Percentiles rank a stretch among this genome's conserved stretches.
phyloP scores from a whole-genome alignment of 179 eudicot species.

The Actinidia arguta region DNA sequence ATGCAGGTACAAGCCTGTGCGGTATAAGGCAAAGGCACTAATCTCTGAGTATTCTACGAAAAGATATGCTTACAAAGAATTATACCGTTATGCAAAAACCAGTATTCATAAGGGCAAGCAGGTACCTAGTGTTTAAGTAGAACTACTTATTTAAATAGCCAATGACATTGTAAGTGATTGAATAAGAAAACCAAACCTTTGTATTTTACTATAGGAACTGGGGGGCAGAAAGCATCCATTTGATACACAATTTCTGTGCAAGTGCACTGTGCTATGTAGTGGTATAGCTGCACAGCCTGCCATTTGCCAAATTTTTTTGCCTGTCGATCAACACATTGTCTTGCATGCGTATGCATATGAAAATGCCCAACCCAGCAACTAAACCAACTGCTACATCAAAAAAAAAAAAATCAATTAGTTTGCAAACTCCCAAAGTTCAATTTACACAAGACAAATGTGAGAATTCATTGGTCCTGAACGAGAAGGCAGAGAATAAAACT shows the following conservation, averaged over 20 bases:
- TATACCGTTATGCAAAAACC: neutral
- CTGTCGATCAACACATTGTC: conserved; percentile 38
- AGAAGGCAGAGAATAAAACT: neutral
- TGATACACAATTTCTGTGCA: conserved; percentile 29
- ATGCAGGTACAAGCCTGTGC: too few relatives aligned
- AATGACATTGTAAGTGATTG: neutral
- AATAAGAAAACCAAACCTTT: conserved; percentile 33
- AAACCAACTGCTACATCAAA: conserved; percentile 15
- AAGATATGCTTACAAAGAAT: neutral
- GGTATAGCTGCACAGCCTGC: conserved; percentile 51
- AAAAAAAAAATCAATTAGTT: conserved; percentile 7
- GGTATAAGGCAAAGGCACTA: too few relatives aligned
- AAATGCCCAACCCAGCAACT: neutral
- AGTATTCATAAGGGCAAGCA: neutral
- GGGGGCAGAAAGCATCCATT: conserved; percentile 32
- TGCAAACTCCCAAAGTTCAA: neutral
- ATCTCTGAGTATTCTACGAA: neutral
- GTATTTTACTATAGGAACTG: conserved; percentile 22
- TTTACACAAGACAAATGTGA: neutral
- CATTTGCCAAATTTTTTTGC: conserved; percentile 36
- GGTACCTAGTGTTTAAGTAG: neutral
- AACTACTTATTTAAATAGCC: neutral
- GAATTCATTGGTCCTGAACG: neutral
- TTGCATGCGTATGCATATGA: conserved; percentile 1
- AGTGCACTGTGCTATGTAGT: conserved; percentile 45